Conservation (phyloP, 257 asterid genomes). For the Rhazya stricta region DNA sequence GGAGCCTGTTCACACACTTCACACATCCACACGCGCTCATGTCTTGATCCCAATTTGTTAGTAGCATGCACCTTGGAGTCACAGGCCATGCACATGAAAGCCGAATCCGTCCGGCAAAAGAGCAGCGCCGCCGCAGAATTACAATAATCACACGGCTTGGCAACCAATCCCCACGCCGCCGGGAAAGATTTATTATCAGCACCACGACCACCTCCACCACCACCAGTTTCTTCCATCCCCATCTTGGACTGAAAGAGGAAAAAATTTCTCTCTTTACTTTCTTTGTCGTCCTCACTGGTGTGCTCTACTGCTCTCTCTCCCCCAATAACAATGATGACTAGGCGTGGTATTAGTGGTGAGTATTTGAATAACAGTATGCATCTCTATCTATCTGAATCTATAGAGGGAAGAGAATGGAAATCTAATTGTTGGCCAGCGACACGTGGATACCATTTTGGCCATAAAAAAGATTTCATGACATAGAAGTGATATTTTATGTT, state of each 20-base stretch:
- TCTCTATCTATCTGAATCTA: slow-evolving; percentile 29
- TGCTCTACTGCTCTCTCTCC: no score
- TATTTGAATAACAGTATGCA: slow-evolving; percentile 21
- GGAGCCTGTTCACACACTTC: slow-evolving; percentile 81
- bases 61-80: slow-evolving; percentile 44
- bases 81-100: slow-evolving; percentile 60
- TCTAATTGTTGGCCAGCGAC: slow-evolving; percentile 39
- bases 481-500: slow-evolving; percentile 38
- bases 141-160: slow-evolving; percentile 72
- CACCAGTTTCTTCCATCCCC: slow-evolving; percentile 23
- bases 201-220: slow-evolving; percentile 21
- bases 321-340: slow-evolving; percentile 19
- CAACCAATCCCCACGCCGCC: slow-evolving; percentile 35
- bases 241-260: slow-evolving; percentile 6
- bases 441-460: slow-evolving; percentile 56
- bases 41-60: slow-evolving; percentile 15
- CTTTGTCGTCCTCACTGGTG: not conserved
- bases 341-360: slow-evolving; percentile 31
- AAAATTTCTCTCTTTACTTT: not conserved
- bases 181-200: slow-evolving; percentile 32
- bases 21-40: slow-evolving; percentile 73
- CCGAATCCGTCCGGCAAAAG: slow-evolving; percentile 59
- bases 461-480: slow-evolving; percentile 40
- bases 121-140: slow-evolving; percentile 54
- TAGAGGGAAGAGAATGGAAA: slow-evolving; percentile 25